A percentile compares a stretch with the other conserved stretches of the same genome.
Evolutionary conservation across 2,329 filamentous ascomycete species (phyloP).

Genomic region (Cytospora chrysosperma): DNA sequence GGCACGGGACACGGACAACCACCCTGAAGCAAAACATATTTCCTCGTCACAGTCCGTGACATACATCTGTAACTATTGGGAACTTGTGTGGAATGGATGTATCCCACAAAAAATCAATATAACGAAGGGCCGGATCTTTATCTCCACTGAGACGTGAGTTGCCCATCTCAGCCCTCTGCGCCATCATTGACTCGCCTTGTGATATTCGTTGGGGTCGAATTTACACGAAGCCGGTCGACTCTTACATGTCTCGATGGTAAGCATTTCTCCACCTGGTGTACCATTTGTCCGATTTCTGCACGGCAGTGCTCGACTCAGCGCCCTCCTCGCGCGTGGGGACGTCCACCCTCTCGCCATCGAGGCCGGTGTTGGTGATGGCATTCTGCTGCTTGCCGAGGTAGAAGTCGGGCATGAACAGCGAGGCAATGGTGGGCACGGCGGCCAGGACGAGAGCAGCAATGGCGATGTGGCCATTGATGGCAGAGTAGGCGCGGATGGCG

Average conservation of each 20-base stretch:
- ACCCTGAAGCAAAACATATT: background rate
- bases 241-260: constrained; percentile 9
- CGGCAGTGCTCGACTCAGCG: background rate
- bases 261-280: constrained; percentile 1
- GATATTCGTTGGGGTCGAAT: background rate
- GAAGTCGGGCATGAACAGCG: constrained; percentile 43
- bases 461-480: constrained; percentile 38
- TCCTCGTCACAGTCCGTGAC: background rate
- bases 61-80: background rate
- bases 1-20: background rate
- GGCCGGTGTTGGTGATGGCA: constrained; percentile 27
- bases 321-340: constrained; percentile 4
- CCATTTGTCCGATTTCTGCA: constrained; percentile 6
- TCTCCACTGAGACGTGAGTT: background rate
- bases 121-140: background rate
- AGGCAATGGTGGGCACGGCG: constrained; percentile 34
- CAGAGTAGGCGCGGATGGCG: constrained; percentile 37
- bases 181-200: background rate
- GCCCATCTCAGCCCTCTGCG: background rate
- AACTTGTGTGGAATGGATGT: background rate
- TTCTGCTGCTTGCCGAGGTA: constrained; percentile 29
- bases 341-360: constrained; percentile 16
- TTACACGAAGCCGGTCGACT: background rate
- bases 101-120: background rate
- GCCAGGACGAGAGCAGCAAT: constrained; percentile 34